These are phyloP conservation scores for Heritiera littoralis DNA, from an alignment of 345 rosid genomes.

Conservation along the genomic window DNA sequence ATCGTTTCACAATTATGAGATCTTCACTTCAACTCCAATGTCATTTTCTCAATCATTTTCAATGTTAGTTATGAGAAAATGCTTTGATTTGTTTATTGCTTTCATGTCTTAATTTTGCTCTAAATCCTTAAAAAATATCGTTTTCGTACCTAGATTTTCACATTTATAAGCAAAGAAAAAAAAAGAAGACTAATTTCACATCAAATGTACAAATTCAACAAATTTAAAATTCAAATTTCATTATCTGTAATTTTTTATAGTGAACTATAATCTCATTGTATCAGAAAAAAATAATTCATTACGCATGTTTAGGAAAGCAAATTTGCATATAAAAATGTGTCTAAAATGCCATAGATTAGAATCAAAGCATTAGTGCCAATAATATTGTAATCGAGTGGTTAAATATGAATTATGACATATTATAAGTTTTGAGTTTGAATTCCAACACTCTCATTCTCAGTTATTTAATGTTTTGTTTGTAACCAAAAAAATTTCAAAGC, in stretches of 20 bases:
- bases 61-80: conserved; percentile 16
- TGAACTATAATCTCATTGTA: background rate
- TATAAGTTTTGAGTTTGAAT: too few relatives aligned
- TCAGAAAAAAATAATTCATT: too few relatives aligned
- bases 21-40: conserved; percentile 32
- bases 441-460: too few relatives aligned
- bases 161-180: too few relatives aligned
- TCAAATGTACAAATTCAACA: too few relatives aligned
- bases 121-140: background rate
- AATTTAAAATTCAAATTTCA: too few relatives aligned
- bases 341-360: background rate
- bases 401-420: too few relatives aligned
- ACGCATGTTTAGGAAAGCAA: background rate
- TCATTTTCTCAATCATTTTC: conserved; percentile 28
- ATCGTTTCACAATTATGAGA: background rate
- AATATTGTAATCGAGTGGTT: too few relatives aligned
- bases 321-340: background rate
- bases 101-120: background rate
- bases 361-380: background rate
- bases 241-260: too few relatives aligned
- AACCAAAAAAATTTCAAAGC: background rate
- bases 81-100: conserved; percentile 11
- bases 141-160: too few relatives aligned
- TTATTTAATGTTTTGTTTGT: too few relatives aligned
- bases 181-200: background rate